phyloP scores from a whole-genome alignment of 257 asterid genomes.

The Asclepias syriaca region DNA sequence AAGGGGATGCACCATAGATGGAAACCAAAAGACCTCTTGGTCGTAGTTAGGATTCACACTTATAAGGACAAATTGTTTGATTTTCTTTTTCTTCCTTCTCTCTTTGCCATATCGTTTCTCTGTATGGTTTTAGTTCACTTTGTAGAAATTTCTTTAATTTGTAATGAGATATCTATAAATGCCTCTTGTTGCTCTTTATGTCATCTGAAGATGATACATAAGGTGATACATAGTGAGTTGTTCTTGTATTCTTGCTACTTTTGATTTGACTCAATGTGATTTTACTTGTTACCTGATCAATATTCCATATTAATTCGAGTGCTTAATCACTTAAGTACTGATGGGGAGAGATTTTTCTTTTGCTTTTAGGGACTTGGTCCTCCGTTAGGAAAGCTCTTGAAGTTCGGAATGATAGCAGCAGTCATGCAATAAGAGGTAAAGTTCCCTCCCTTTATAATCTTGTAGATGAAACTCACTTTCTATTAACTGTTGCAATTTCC shows the following conservation, averaged over 20 bases:
- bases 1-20: background rate
- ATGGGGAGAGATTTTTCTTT: slow-evolving; percentile 12
- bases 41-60: too few relatives aligned
- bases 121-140: too few relatives aligned
- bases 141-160: too few relatives aligned
- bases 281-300: background rate
- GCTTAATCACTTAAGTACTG: background rate
- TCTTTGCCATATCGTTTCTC: background rate
- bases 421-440: slow-evolving; percentile 29
- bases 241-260: background rate
- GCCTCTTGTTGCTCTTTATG: too few relatives aligned
- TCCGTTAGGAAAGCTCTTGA: slow-evolving; percentile 40
- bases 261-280: background rate
- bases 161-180: background rate
- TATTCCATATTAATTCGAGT: background rate
- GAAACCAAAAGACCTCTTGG: background rate
- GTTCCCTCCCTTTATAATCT: slow-evolving; percentile 3
- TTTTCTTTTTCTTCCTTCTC: background rate
- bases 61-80: background rate
- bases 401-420: slow-evolving; percentile 28
- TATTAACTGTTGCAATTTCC: background rate
- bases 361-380: slow-evolving; percentile 41
- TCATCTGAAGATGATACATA: too few relatives aligned
- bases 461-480: background rate
- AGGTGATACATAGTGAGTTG: too few relatives aligned